Percentiles rank a stretch among this genome's conserved stretches.
These are phyloP conservation scores for Blastobotrys chiropterorum DNA, from an alignment of 805 yeast genomes.

Conservation along the genomic window DNA sequence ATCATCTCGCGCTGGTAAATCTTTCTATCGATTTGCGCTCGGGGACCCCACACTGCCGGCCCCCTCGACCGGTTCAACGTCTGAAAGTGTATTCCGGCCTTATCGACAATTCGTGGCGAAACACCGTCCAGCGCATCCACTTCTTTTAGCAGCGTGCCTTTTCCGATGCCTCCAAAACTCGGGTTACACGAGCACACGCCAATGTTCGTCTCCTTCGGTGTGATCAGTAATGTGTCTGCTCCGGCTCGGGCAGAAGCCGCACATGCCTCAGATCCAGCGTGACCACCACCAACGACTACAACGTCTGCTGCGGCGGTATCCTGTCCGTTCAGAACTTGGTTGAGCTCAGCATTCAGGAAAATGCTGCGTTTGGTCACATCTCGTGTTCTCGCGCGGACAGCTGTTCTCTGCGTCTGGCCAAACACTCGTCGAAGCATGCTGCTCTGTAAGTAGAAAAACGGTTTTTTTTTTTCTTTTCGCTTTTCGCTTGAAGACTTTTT, in stretches of 20 bases:
- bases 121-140: conserved; percentile 97
- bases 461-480: background rate
- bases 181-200: conserved; percentile 98
- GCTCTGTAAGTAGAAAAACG: background rate
- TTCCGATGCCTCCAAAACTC: conserved; percentile 97
- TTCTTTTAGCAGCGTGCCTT: conserved; percentile 86
- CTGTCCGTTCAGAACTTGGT: conserved; percentile 6
- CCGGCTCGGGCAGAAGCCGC: conserved; percentile 88
- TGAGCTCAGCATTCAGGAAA: conserved; percentile 11
- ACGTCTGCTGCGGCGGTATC: conserved; percentile 43
- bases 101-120: conserved; percentile 77
- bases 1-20: conserved; percentile 81
- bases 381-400: background rate
- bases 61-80: conserved; percentile 83
- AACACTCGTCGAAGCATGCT: background rate
- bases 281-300: conserved; percentile 94
- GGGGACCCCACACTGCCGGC: conserved; percentile 96
- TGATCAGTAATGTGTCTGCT: conserved; percentile 58
- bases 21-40: conserved; percentile 90
- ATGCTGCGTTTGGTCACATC: conserved; percentile 5
- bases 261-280: conserved; percentile 98
- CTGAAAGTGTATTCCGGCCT: conserved; percentile 88
- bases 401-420: background rate
- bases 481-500: too few species aligned
- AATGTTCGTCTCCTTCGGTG: conserved; percentile 67